These are phyloP conservation scores for Mucor saturninus DNA, from an alignment of 371 early-diverging fungal species.

Conservation along the genomic window DNA sequence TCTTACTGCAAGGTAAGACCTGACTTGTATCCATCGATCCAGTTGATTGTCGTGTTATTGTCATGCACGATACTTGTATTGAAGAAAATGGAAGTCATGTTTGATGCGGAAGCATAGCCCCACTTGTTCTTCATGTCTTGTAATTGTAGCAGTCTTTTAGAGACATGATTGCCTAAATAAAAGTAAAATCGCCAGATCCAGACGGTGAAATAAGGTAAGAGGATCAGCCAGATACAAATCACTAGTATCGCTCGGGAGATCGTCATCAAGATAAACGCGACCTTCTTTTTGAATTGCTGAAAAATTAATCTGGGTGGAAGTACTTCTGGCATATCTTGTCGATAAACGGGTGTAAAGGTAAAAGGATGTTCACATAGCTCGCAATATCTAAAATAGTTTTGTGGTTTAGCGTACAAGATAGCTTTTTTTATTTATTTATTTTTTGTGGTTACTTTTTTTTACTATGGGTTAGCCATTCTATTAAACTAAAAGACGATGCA, in stretches of 20 bases:
- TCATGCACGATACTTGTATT: background rate
- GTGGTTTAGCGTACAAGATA: background rate
- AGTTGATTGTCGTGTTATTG: background rate
- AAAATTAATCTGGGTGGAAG: conserved; percentile 61
- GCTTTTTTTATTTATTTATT: background rate
- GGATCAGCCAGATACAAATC: conserved; percentile 77
- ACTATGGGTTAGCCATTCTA: conserved; percentile 89
- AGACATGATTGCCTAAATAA: conserved; percentile 59
- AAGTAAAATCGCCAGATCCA: conserved; percentile 86
- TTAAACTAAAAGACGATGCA: conserved; percentile 53
- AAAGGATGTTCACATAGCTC: conserved; percentile 90
- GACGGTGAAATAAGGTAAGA: conserved; percentile 82
- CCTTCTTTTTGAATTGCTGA: conserved; percentile 32
- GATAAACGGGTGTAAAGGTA: conserved; percentile 85
- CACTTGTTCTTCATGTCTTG: conserved; percentile 14
- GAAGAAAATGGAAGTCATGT: background rate
- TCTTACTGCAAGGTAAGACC: conserved; percentile 23
- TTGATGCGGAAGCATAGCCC: background rate
- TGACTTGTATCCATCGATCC: conserved; percentile 25
- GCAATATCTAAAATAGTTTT: conserved; percentile 63
- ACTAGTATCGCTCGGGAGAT: conserved; percentile 61
- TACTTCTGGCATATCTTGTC: conserved; percentile 73
- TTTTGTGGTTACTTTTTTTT: conserved; percentile 63
- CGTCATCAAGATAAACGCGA: conserved; percentile 35
- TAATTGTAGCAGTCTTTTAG: conserved; percentile 8